These are phyloP conservation scores for Nicotiana benthamiana DNA, from an alignment of 257 asterid species.

Conservation along the genomic window DNA sequence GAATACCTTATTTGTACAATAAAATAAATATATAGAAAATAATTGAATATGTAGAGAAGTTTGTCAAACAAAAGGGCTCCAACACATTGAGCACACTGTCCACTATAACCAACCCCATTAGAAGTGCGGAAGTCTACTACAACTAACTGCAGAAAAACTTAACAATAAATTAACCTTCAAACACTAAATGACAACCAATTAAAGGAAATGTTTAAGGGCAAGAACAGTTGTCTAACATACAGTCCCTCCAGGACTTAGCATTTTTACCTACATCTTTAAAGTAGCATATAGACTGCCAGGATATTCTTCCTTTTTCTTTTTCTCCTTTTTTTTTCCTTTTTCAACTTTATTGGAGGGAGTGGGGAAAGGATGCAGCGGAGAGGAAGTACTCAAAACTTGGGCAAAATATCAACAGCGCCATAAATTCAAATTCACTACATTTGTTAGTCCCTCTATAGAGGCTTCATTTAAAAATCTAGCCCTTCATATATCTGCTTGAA, in stretches of 20 bases:
- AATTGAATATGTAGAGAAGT: not conserved
- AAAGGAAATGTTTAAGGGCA: not conserved
- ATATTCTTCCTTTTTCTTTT: not conserved
- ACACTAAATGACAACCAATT: not conserved
- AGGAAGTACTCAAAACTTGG: not conserved
- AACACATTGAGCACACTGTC: not conserved
- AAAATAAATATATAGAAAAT: not conserved
- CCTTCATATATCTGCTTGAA: not conserved
- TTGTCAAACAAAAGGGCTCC: not conserved
- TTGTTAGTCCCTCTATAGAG: not conserved
- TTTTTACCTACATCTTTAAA: not conserved
- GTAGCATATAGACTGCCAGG: not conserved
- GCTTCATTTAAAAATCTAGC: not conserved
- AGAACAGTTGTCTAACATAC: not conserved
- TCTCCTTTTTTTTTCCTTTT: not conserved
- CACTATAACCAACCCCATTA: not conserved
- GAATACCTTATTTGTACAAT: not conserved
- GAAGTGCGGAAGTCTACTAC: not conserved
- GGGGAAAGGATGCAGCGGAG: not conserved
- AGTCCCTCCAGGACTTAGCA: not conserved
- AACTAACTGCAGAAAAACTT: not conserved
- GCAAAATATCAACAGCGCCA: not conserved
- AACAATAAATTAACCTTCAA: not conserved
- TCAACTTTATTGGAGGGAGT: not conserved
- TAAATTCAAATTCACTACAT: not conserved